A percentile compares a stretch with the other conserved stretches of the same genome.
Conservation (phyloP, 371 early-diverging fungal genomes). For the Zychaea mexicana region DNA sequence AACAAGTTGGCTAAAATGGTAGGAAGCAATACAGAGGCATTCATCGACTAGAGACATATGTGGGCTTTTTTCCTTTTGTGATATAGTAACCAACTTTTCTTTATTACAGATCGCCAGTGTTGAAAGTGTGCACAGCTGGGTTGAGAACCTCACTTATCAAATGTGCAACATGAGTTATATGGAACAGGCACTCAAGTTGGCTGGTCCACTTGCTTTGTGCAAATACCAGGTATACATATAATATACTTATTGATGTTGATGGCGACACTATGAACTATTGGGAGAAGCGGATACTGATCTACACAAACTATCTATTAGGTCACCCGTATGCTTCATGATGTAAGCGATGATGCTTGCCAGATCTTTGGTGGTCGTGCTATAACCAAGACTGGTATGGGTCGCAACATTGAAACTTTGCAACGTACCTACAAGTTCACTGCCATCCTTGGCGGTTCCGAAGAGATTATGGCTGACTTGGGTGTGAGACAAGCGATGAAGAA, state of each 20-base stretch:
- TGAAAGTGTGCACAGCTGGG: constrained; percentile 63
- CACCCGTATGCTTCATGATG: constrained; percentile 60
- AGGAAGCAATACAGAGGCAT: too few relatives aligned
- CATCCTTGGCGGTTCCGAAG: constrained; percentile 74
- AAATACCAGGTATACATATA: constrained; percentile 56
- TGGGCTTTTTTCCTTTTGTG: too few relatives aligned
- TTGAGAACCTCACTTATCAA: constrained; percentile 67
- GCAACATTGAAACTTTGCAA: constrained; percentile 57
- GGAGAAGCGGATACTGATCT: neutral
- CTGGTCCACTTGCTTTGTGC: constrained; percentile 69
- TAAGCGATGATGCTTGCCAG: constrained; percentile 68
- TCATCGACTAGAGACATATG: too few relatives aligned
- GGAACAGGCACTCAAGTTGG: constrained; percentile 65
- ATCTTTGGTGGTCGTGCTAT: constrained; percentile 75
- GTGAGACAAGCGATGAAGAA: constrained; percentile 50
- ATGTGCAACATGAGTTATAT: constrained; percentile 65
- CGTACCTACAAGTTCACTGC: constrained; percentile 58
- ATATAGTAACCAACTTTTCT: too few relatives aligned
- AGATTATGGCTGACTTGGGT: constrained; percentile 57
- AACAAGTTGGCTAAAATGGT: constrained; percentile 66
- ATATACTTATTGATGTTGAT: too few relatives aligned
- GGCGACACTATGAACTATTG: too few relatives aligned
- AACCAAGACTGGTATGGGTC: constrained; percentile 69
- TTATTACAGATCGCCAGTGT: constrained; percentile 49
- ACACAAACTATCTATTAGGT: neutral